phyloP scores from a whole-genome alignment of 768 basidiomycete genomes.

The Hygrocybe coccinea region DNA sequence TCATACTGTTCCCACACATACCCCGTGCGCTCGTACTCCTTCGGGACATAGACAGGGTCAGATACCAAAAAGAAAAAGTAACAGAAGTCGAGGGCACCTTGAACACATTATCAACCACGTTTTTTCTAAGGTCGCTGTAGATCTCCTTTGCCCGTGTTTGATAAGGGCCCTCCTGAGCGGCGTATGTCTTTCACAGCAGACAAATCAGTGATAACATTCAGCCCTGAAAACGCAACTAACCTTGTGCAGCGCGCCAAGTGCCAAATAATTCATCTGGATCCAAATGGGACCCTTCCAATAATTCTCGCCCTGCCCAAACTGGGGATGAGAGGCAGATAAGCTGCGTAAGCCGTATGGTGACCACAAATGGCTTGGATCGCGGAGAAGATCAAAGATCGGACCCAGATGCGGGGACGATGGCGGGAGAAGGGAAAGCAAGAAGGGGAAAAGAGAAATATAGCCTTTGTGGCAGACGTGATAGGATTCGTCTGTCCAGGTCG shows the following conservation, averaged over 20 bases:
- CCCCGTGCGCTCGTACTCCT: constrained; percentile 91
- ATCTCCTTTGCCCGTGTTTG: constrained; percentile 70
- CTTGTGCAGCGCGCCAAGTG: constrained; percentile 72
- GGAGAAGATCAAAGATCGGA: constrained; percentile 73
- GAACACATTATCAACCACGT: constrained; percentile 80
- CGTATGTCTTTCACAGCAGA: constrained; percentile 57
- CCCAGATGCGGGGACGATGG: constrained; percentile 75
- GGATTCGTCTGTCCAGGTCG: constrained; percentile 68
- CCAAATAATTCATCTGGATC: constrained; percentile 97
- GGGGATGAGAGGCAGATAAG: constrained; percentile 79
- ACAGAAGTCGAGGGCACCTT: constrained; percentile 35
- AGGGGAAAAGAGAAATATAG: constrained; percentile 91
- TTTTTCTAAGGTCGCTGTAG: constrained; percentile 73
- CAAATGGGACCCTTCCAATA: constrained; percentile 98
- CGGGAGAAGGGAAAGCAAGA: constrained; percentile 77
- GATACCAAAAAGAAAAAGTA: background rate
- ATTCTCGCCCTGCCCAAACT: constrained; percentile 89
- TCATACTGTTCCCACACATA: constrained; percentile 99
- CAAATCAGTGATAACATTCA: background rate
- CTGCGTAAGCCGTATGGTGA: constrained; percentile 86
- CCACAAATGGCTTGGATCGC: constrained; percentile 84
- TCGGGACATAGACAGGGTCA: constrained; percentile 3
- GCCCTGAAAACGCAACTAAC: constrained; percentile 33
- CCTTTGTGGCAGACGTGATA: constrained; percentile 87
- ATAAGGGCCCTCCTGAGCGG: constrained; percentile 72